phyloP scores from a whole-genome alignment of 495 filamentous ascomycete genomes.

The Aspergillus nidulans region DNA sequence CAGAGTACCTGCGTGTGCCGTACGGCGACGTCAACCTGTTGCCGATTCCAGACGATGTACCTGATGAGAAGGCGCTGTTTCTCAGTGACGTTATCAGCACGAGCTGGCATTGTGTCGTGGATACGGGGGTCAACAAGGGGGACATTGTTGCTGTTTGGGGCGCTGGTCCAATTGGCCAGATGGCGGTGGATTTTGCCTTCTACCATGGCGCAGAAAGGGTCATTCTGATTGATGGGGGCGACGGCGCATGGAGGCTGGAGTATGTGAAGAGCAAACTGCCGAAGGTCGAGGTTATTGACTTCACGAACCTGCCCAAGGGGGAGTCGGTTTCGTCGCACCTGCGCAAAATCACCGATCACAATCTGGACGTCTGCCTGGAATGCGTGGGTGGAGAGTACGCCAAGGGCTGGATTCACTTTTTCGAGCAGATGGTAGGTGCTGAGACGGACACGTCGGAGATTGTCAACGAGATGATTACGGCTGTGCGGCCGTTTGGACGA shows the following conservation, averaged over 20 bases:
- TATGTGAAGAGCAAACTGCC: slow-evolving; percentile 62
- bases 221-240: slow-evolving; percentile 75
- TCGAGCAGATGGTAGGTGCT: slow-evolving; percentile 66
- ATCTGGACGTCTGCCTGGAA: slow-evolving; percentile 76
- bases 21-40: slow-evolving; percentile 80
- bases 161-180: slow-evolving; percentile 73
- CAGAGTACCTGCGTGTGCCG: slow-evolving; percentile 83
- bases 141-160: slow-evolving; percentile 72
- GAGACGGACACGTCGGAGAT: slow-evolving; percentile 88
- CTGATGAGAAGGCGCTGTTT: slow-evolving; percentile 83
- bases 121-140: slow-evolving; percentile 73
- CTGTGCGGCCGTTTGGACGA: slow-evolving; percentile 69
- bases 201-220: slow-evolving; percentile 68
- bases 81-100: slow-evolving; percentile 78
- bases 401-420: slow-evolving; percentile 75
- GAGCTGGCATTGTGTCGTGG: slow-evolving; percentile 76
- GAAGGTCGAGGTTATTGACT: slow-evolving; percentile 57
- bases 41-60: slow-evolving; percentile 71
- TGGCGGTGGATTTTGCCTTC: slow-evolving; percentile 69
- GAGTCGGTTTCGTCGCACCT: slow-evolving; percentile 64
- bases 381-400: slow-evolving; percentile 83
- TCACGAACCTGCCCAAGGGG: slow-evolving; percentile 44
- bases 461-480: slow-evolving; percentile 81
- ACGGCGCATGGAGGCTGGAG: slow-evolving; percentile 58
- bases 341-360: slow-evolving; percentile 66